phyloP scores from a whole-genome alignment of 2,329 filamentous ascomycete genomes.

The Cercospora brassicicola region DNA sequence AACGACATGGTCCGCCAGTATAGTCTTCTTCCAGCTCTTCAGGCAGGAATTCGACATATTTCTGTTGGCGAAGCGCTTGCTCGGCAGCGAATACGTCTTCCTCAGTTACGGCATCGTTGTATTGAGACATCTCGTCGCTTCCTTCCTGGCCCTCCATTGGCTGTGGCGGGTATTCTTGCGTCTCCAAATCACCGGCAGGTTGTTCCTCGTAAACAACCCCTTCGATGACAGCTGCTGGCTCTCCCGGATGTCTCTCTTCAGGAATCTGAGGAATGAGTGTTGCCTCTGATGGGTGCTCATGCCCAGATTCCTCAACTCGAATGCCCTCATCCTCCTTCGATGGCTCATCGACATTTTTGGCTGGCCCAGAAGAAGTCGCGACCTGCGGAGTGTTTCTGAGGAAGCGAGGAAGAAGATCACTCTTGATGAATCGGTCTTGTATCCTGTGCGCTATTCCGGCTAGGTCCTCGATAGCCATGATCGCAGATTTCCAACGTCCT shows the following conservation, averaged over 20 bases:
- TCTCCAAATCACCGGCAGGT: no score
- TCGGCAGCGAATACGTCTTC: not conserved
- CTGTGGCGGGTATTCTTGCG: no score
- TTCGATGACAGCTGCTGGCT: no score
- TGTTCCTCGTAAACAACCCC: no score
- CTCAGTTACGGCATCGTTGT: not conserved
- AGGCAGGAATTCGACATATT: slow-evolving; percentile 1
- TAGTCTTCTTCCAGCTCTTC: slow-evolving; percentile 8
- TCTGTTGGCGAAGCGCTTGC: not conserved
- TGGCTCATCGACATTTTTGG: not conserved
- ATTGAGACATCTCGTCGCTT: no score
- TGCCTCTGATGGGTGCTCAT: no score
- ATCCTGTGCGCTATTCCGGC: not conserved
- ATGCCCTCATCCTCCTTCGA: not conserved
- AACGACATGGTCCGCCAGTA: not conserved
- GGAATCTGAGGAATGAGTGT: no score
- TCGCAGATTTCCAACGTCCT: not conserved
- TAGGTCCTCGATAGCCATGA: not conserved
- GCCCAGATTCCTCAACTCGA: no score
- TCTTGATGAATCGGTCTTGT: not conserved
- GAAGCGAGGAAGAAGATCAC: not conserved
- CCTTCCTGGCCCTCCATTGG: no score
- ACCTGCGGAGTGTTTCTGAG: not conserved
- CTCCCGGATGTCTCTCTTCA: no score
- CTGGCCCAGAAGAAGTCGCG: not conserved